Percentiles rank a stretch among this genome's conserved stretches.
phyloP scores from a whole-genome alignment of 1,284 basidiomycete species.

The Papiliotrema fonsecae region DNA sequence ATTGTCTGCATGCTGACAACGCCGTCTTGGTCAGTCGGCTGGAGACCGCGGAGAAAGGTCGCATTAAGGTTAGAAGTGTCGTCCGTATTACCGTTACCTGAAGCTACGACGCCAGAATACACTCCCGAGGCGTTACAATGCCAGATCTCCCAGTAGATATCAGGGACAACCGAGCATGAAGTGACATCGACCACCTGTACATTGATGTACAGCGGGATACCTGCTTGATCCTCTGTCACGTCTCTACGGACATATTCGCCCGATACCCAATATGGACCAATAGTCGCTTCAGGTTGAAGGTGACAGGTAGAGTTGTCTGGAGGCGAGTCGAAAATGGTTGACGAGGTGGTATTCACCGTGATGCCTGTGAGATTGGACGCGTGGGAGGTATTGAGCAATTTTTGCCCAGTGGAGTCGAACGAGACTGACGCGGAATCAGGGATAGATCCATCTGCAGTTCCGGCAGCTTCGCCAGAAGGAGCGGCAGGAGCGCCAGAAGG shows the following conservation, averaged over 20 bases:
- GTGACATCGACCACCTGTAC: conserved; percentile 58
- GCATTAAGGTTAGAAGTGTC: conserved; percentile 46
- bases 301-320: conserved; percentile 8
- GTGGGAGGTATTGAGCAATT: conserved; percentile 10
- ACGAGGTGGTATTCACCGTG: conserved; percentile 6
- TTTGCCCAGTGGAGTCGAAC: conserved; percentile 2
- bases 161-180: conserved; percentile 63
- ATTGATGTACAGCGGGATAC: conserved; percentile 48
- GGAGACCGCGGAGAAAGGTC: conserved; percentile 61
- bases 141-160: conserved; percentile 70
- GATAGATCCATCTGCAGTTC: background rate
- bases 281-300: conserved; percentile 17
- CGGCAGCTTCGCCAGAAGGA: background rate
- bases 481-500: background rate
- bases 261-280: conserved; percentile 23
- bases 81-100: conserved; percentile 38
- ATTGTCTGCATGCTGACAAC: conserved; percentile 64
- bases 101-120: conserved; percentile 50
- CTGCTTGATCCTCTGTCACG: conserved; percentile 55
- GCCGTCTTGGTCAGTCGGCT: conserved; percentile 62
- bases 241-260: conserved; percentile 49
- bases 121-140: conserved; percentile 50
- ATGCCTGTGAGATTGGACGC: conserved; percentile 14
- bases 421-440: background rate
- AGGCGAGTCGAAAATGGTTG: conserved; percentile 8